Evolutionary conservation across 352 stramenopile species (phyloP).

Genomic region (Phytopythium helicoides): DNA sequence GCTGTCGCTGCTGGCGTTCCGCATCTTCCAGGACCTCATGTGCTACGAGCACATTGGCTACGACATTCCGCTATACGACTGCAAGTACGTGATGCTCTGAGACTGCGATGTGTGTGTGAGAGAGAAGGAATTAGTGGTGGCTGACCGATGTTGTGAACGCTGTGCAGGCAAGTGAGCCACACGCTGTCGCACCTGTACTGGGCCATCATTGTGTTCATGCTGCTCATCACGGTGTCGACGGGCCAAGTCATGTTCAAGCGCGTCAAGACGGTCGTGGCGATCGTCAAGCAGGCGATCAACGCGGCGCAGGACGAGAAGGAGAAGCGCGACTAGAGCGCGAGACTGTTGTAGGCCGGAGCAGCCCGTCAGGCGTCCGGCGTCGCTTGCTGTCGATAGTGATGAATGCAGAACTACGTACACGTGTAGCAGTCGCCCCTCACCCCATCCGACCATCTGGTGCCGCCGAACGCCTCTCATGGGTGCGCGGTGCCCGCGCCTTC

Average conservation of each 20-base stretch:
- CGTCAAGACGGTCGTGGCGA: slow-evolving; percentile 70
- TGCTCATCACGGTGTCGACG: slow-evolving; percentile 79
- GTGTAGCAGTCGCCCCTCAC: no score
- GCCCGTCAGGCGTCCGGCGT: no score
- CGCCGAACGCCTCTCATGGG: no score
- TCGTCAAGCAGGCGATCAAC: slow-evolving; percentile 64
- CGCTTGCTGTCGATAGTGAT: slow-evolving; percentile 1
- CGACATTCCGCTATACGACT: slow-evolving; percentile 87
- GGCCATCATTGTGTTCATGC: slow-evolving; percentile 87
- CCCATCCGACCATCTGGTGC: no score
- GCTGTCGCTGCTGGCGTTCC: slow-evolving; percentile 85
- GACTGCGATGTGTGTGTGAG: no score
- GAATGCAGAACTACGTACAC: not conserved
- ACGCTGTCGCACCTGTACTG: slow-evolving; percentile 86
- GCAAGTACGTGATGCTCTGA: slow-evolving; percentile 73
- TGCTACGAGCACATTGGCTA: slow-evolving; percentile 86
- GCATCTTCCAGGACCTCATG: slow-evolving; percentile 80
- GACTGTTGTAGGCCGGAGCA: no score
- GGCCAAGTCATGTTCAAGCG: slow-evolving; percentile 86
- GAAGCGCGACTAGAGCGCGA: slow-evolving; percentile 69
- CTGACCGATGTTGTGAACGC: no score
- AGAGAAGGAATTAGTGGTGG: no score
- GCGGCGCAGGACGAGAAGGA: slow-evolving; percentile 51
- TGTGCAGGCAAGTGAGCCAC: slow-evolving; percentile 73
- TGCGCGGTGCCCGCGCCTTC: no score